Base-by-base conservation (phyloP, 129 eudicot species). In the Artemisia argyi region DNA sequence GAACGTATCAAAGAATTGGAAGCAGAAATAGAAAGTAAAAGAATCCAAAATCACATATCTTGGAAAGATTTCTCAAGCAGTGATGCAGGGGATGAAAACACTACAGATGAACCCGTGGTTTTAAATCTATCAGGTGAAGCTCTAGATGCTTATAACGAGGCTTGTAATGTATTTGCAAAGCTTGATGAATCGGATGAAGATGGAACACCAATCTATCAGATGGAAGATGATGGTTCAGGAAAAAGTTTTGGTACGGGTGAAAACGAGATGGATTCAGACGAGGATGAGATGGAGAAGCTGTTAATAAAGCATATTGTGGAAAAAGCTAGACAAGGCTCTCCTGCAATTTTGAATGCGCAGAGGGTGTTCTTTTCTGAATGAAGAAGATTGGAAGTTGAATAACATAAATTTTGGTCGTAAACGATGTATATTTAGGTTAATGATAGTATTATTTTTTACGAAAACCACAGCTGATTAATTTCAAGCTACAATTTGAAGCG, bases 261-360 rank as follows among this genome's bases (percentile, higher is more conserved):
- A 61, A 24, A 32, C 53, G 79, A 74, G 1, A 51, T 52, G 42
- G 81, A 75, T 18, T 72, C 30, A 49, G 77, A 54, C 22, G 82
- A 84, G 12, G 90, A 87, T 62, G 96, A 91, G 73, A 83, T 85
- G 85, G 96, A 86, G 73, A 82, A 74, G 79, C 74, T 86, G 71
- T 72, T 91, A 83, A 91, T 91, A 49, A 84, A 78, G 72, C 92
- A 88, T 72, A 91, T 91, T 69, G 87, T 91, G 8, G 97, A 88
- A 82, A 91, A 86, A 72, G 84, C 90, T n/a, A 85, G 85, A 73
- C 83, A 85, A 80, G 96, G 97, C 65, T 91, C 97, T 61, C 87
- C 97, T 71, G 88, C 78, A 19, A 77, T 91, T 66, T 82, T 91
- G 69, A 84, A 84, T 67, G 96, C 92, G 18, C 87, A 86, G 24